Evolutionary conservation across 805 yeast genomes (phyloP), one percentile per base, ranked within the genome.

Genomic region (Nematodospora valgi): DNA sequence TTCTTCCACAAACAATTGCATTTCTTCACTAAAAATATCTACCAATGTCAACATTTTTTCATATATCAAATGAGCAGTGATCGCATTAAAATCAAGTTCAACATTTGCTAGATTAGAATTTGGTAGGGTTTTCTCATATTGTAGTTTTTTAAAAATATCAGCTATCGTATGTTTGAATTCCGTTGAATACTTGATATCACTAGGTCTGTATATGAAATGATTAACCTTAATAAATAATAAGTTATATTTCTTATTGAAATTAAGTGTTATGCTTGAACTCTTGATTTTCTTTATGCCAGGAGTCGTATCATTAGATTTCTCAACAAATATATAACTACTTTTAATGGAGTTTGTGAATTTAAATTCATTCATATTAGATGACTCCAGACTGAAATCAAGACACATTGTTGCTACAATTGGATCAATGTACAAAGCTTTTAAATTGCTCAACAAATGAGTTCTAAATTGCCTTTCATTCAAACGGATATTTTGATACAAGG

Each of bases 341-440:
- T 46, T 47, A 14, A 38, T 33, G 9, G 45, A 41, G 7, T 45
- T 37, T 10, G 42, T 34, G 5, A 43, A 32, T 29, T 40, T 44
- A 14, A 43, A 38, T 27, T 53, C 60, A 40, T 54, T 59, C 5
- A 60, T 44, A 42, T 65, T 66, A n/a, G 62, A 45, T 9, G 60
- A 45, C 12, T 56, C 49, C 18, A 57, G 58, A 19, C 25, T 30
- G 27, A 36, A 43, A 8, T 32, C 51, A 41, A 41, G 51, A 60
- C 36, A 54, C 54, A 38, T 54, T 43, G 18, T 56, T 17, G 69
- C 72, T 35, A 66, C 48, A 31, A 65, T 52, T 6, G 70, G 70
- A 31, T 66, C 70, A 12, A 65, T 44, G 43, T 56, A 67, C 30
- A 64, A 57, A 36, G 57, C 55, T 28, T 51, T 53, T 38, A 67